Conservation (phyloP, 1,284 basidiomycete genomes). For the Peniophora sp. region DNA sequence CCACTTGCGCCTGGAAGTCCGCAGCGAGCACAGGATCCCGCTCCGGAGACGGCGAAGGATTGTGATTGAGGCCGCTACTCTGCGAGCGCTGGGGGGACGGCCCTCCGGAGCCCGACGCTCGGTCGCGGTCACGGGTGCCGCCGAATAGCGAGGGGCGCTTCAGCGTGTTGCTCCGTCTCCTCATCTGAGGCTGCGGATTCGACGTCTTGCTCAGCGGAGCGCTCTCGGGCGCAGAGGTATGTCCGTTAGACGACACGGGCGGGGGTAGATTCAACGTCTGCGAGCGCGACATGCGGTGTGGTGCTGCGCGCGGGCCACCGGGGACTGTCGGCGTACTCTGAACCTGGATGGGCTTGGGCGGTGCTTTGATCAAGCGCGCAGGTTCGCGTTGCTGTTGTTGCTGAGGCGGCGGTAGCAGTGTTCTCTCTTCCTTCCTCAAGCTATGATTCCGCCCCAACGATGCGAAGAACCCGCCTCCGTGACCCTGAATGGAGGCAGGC, state of each 20-base stretch:
- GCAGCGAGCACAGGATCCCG: conserved; percentile 27
- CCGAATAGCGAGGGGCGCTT: conserved; percentile 46
- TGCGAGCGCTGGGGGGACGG: conserved; percentile 12
- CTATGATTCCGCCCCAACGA: conserved; percentile 68
- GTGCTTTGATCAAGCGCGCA: conserved; percentile 29
- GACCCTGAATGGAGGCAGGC: conserved; percentile 4
- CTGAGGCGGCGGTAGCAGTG: neutral
- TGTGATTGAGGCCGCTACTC: no score
- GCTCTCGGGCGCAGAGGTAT: conserved; percentile 14
- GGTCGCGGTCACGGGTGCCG: neutral
- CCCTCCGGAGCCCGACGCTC: neutral
- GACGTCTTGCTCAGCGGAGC: neutral
- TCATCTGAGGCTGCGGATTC: conserved; percentile 5
- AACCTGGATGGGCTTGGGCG: conserved; percentile 30
- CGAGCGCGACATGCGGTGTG: conserved; percentile 51
- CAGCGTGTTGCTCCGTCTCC: conserved; percentile 31
- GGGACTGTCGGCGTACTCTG: conserved; percentile 46
- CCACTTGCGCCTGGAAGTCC: conserved; percentile 58
- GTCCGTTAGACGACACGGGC: conserved; percentile 15
- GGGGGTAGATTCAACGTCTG: conserved; percentile 52
- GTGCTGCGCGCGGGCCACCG: conserved; percentile 70
- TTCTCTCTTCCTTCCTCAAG: conserved; percentile 29
- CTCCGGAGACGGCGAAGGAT: conserved; percentile 5
- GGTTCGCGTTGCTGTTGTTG: neutral
- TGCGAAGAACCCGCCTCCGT: conserved; percentile 56